A percentile compares a stretch with the other conserved stretches of the same genome.
Conservation (phyloP, 371 early-diverging fungal genomes). For the Phascolomyces articulosus region DNA sequence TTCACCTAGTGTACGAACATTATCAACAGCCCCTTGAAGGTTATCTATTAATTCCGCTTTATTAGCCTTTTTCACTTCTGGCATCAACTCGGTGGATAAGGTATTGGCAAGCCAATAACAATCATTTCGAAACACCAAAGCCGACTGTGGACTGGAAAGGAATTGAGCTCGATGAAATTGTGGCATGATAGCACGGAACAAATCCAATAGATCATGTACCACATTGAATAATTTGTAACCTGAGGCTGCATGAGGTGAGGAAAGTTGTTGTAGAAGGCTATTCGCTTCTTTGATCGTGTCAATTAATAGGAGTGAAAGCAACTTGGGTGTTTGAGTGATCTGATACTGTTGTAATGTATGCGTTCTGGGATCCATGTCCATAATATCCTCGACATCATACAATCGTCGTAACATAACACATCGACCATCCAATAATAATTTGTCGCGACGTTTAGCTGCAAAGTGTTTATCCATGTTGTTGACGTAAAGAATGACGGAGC, state of each 20-base stretch:
- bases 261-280: constrained; percentile 16
- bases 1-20: constrained; percentile 25
- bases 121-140: constrained; percentile 73
- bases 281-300: constrained; percentile 40
- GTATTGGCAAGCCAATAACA: constrained; percentile 67
- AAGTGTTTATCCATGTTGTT: constrained; percentile 39
- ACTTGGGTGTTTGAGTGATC: constrained; percentile 48
- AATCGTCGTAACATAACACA: constrained; percentile 44
- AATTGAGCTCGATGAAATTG: constrained; percentile 41
- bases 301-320: constrained; percentile 29
- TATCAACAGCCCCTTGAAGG: constrained; percentile 12
- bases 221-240: constrained; percentile 32
- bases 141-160: constrained; percentile 51
- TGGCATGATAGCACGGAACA: constrained; percentile 61
- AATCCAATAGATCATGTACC: constrained; percentile 46
- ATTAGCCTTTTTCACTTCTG: constrained; percentile 4
- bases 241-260: constrained; percentile 34
- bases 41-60: constrained; percentile 11
- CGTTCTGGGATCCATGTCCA: constrained; percentile 8
- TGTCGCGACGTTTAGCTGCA: constrained; percentile 35
- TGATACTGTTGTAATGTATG: constrained; percentile 20
- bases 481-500: constrained; percentile 10
- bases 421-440: constrained; percentile 36
- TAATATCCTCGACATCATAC: constrained; percentile 36
- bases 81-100: constrained; percentile 9